Percentiles rank a stretch among this genome's conserved stretches.
Evolutionary conservation across 139 green algal genomes (phyloP).

Genomic region (Chlamydomonas eustigma): DNA sequence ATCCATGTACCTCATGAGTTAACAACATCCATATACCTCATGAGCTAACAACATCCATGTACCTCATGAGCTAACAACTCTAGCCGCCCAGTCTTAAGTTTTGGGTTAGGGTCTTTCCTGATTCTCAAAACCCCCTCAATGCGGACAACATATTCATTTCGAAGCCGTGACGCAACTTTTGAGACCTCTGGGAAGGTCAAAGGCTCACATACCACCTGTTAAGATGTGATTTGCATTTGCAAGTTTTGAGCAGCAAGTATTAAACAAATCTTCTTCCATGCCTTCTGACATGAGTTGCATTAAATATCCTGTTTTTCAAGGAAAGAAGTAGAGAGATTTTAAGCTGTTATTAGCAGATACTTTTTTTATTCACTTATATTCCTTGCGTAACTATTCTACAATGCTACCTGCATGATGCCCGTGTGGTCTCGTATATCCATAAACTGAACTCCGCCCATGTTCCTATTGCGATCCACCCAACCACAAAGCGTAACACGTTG

Average conservation of each 20-base stretch:
- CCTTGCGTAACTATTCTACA: too few relatives aligned
- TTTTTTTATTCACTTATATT: too few relatives aligned
- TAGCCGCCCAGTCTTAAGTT: constrained; percentile 79
- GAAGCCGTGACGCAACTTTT: constrained; percentile 51
- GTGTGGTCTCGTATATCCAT: constrained; percentile 90
- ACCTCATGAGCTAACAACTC: constrained; percentile 46
- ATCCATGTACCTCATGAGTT: too few relatives aligned
- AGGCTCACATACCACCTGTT: constrained; percentile 55
- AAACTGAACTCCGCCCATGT: constrained; percentile 91
- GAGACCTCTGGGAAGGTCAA: constrained; percentile 45
- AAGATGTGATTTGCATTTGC: too few relatives aligned
- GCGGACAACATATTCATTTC: constrained; percentile 85
- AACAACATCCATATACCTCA: too few relatives aligned
- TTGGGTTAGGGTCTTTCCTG: constrained; percentile 80
- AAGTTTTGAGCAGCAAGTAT: too few relatives aligned
- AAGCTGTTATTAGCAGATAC: too few relatives aligned
- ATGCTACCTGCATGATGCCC: constrained; percentile 83
- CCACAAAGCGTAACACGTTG: constrained; percentile 78
- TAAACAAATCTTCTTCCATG: too few relatives aligned
- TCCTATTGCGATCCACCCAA: constrained; percentile 91
- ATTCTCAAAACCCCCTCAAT: constrained; percentile 68
- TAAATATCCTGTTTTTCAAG: too few relatives aligned
- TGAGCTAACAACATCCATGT: too few relatives aligned
- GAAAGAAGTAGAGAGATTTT: too few relatives aligned
- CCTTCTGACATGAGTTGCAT: too few relatives aligned